Evolutionary conservation across 1,284 basidiomycete species (phyloP), one percentile per base, ranked within the genome.

Genomic region (Earliella scabrosa): DNA sequence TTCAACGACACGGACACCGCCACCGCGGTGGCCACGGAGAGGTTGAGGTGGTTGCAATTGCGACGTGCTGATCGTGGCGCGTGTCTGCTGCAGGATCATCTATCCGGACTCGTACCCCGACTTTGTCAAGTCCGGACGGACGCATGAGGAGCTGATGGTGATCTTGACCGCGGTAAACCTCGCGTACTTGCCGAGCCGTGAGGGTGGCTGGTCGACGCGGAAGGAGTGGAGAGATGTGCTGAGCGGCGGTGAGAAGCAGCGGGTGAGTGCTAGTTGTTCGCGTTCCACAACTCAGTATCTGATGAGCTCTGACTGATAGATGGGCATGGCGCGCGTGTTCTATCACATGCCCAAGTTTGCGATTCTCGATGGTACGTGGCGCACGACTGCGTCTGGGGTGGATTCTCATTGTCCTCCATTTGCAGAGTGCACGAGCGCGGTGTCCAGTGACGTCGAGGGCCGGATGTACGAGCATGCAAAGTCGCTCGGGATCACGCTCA

Each of bases 161-260:
- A 93, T 96, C 39, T 75, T 97, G 55, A 81, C 87, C 64, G 83
- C 85, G 56, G 94, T 91, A 9, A 93, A 94, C 74, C 73, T 98
- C 52, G 91, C 82, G 11, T 98, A 98, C 73, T 72, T 98, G 31
- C 92, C 95, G 0, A 82, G 82, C 23, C 79, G 96, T 32, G 96
- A 98, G 72, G 96, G 96, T 0, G 95, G 95, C 0, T 93, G 93
- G 86, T 82, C 80, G 58, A 91, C 93, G 16, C 77, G 91, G 66
- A 98, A 98, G 75, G 96, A 98, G 73, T 98, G 97, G 96, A 87
- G 95, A 65, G 94, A 97, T 72, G 92, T 97, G 38, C 75, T 95
- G 68, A 95, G 92, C 63, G 96, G 96, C 0, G 96, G 96, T 1
- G 96, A 98, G 81, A 98, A 97, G 75, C 96, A 98, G 73, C 73